A percentile compares a stretch with the other conserved stretches of the same genome.
phyloP scores from a whole-genome alignment of 148 eudicot species.

The Rhododendron molle region DNA sequence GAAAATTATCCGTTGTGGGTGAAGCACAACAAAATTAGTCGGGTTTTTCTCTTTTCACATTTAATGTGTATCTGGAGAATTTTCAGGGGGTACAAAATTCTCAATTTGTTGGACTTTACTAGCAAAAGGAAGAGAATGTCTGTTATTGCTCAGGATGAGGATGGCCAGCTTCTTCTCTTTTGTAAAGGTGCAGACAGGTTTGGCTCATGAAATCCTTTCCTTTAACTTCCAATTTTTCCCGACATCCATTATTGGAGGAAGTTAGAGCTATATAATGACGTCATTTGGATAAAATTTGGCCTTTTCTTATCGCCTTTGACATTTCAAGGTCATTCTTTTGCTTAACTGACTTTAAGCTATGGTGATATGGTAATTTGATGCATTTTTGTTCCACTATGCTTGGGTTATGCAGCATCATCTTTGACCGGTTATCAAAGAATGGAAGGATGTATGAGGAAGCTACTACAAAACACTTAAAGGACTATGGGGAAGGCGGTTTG shows the following conservation, averaged over 20 bases:
- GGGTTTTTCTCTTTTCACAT: not conserved
- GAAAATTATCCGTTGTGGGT: no score
- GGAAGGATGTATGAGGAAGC: conserved; percentile 58
- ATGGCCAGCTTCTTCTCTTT: conserved; percentile 54
- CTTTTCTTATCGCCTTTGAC: not conserved
- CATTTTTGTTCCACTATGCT: conserved; percentile 2
- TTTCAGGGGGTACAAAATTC: conserved; percentile 69
- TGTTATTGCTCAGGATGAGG: conserved; percentile 55
- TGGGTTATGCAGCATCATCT: conserved; percentile 63
- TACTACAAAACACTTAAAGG: conserved; percentile 79
- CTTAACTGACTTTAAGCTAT: not conserved
- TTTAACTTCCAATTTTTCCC: not conserved
- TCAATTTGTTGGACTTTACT: conserved; percentile 62
- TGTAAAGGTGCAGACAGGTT: conserved; percentile 92
- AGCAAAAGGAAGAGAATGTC: conserved; percentile 86
- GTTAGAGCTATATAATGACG: not conserved
- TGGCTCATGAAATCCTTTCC: conserved; percentile 11
- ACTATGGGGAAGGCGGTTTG: conserved; percentile 87
- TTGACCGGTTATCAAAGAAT: conserved; percentile 75
- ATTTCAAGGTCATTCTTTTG: not conserved
- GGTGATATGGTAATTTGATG: conserved; percentile 1
- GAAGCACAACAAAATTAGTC: not conserved
- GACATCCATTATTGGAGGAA: no score
- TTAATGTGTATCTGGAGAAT: no score
- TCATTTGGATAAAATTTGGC: not conserved